A percentile compares a stretch with the other conserved stretches of the same genome.
These are phyloP conservation scores for Suillus discolor DNA, from an alignment of 768 basidiomycete genomes.

Conservation along the genomic window DNA sequence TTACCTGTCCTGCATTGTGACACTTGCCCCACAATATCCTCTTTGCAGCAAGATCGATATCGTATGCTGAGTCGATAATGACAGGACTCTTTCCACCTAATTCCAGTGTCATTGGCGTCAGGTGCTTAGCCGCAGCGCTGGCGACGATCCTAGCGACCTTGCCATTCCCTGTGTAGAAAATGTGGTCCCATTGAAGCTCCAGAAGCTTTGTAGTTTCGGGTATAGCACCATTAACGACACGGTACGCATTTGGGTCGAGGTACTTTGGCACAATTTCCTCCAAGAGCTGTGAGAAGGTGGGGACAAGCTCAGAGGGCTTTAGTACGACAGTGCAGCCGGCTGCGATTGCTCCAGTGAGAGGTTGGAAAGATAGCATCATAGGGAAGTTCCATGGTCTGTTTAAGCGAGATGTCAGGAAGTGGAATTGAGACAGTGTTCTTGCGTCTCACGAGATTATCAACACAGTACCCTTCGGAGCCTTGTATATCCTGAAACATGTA, in stretches of 20 bases:
- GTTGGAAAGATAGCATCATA: slow-evolving; percentile 52
- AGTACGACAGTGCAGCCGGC: slow-evolving; percentile 71
- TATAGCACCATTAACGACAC: slow-evolving; percentile 52
- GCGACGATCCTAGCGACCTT: slow-evolving; percentile 27
- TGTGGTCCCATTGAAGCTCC: slow-evolving; percentile 34
- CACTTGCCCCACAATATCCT: slow-evolving; percentile 70
- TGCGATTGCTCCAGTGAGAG: slow-evolving; percentile 70
- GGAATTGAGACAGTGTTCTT: neutral
- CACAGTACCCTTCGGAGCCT: slow-evolving; percentile 61
- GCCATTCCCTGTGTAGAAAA: slow-evolving; percentile 42
- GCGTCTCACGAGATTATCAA: slow-evolving; percentile 60
- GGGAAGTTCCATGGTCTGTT: slow-evolving; percentile 72
- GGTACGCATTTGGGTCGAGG: slow-evolving; percentile 51
- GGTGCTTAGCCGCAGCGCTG: slow-evolving; percentile 29
- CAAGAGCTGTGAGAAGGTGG: slow-evolving; percentile 51
- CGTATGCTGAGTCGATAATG: slow-evolving; percentile 43
- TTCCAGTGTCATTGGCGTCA: slow-evolving; percentile 37
- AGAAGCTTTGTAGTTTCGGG: slow-evolving; percentile 39
- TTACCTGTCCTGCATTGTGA: slow-evolving; percentile 65
- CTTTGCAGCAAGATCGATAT: slow-evolving; percentile 56
- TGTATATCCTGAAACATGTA: slow-evolving; percentile 38
- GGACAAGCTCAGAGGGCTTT: slow-evolving; percentile 64
- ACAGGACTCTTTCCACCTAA: slow-evolving; percentile 48
- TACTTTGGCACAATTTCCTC: slow-evolving; percentile 58
- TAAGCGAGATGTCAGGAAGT: neutral